phyloP scores from a whole-genome alignment of 805 yeast species.

The Metschnikowia lunata region DNA sequence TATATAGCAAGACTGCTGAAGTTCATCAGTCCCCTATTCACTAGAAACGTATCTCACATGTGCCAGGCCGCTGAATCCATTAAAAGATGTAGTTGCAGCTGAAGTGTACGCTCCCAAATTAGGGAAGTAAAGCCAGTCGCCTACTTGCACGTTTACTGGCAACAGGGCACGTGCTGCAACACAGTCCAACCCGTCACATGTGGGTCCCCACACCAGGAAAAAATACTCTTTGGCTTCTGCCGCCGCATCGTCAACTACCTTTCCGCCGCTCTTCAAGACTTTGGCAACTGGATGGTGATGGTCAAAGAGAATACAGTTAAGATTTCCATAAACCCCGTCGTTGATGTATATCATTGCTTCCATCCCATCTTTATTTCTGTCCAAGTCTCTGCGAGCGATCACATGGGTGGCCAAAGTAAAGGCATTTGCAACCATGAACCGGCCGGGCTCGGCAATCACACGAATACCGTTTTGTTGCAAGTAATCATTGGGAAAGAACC shows the following conservation, averaged over 20 bases:
- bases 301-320: constrained; percentile 90
- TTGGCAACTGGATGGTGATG: constrained; percentile 77
- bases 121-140: constrained; percentile 89
- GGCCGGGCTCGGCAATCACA: constrained; percentile 91
- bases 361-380: constrained; percentile 20
- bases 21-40: constrained; percentile 10
- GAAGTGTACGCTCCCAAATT: constrained; percentile 88
- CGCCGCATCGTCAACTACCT: constrained; percentile 6
- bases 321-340: constrained; percentile 93
- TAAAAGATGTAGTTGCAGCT: constrained; percentile 88
- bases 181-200: constrained; percentile 95
- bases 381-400: constrained; percentile 68
- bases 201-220: constrained; percentile 95
- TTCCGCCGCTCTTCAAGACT: constrained; percentile 45
- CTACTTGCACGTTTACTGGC: constrained; percentile 61
- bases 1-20: constrained; percentile 6
- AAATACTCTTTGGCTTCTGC: constrained; percentile 18
- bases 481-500: constrained; percentile 50
- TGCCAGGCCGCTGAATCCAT: constrained; percentile 70
- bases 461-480: constrained; percentile 25
- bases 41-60: constrained; percentile 56
- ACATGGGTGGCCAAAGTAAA: constrained; percentile 81
- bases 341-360: constrained; percentile 78
- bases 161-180: constrained; percentile 51
- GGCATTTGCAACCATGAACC: constrained; percentile 80